Conservation (phyloP, 1,139 yeast species). For the Eremothecium cymbalariae region DNA sequence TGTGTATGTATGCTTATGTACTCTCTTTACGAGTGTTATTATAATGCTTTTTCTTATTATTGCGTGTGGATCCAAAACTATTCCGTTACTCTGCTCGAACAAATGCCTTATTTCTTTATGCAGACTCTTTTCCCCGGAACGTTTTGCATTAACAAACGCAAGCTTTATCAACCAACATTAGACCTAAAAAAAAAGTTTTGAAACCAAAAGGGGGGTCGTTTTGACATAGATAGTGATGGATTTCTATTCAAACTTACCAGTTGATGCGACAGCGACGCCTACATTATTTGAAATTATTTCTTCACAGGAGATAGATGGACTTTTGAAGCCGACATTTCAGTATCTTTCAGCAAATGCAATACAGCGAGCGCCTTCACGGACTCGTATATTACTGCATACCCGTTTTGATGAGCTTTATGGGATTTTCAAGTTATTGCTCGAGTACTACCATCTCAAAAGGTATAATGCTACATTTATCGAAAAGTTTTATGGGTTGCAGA, state of each 20-base stretch:
- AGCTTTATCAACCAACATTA: too few species aligned
- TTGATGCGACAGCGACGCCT: conserved; percentile 18
- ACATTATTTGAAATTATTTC: conserved; percentile 47
- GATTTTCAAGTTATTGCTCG: conserved; percentile 55
- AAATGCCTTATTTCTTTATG: too few species aligned
- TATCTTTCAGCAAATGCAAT: conserved; percentile 60
- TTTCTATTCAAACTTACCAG: conserved; percentile 28
- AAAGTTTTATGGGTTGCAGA: conserved; percentile 81
- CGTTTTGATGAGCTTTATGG: conserved; percentile 4
- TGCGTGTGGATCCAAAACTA: too few species aligned
- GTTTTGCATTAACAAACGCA: too few species aligned
- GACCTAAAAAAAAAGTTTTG: too few species aligned
- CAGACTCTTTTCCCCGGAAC: too few species aligned
- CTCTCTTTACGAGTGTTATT: too few species aligned
- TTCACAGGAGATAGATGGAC: conserved; percentile 65
- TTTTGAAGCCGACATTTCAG: conserved; percentile 76
- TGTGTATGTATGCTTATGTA: too few species aligned
- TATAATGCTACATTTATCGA: conserved; percentile 91
- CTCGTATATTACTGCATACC: conserved; percentile 3
- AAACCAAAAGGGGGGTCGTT: not conserved
- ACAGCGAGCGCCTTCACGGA: conserved; percentile 1
- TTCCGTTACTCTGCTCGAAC: too few species aligned
- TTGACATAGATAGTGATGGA: conserved; percentile 21
- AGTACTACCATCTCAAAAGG: conserved; percentile 58
- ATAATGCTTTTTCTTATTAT: too few species aligned